Evolutionary conservation across 257 asterid genomes (phyloP).

Genomic region (Osmanthus fragrans): DNA sequence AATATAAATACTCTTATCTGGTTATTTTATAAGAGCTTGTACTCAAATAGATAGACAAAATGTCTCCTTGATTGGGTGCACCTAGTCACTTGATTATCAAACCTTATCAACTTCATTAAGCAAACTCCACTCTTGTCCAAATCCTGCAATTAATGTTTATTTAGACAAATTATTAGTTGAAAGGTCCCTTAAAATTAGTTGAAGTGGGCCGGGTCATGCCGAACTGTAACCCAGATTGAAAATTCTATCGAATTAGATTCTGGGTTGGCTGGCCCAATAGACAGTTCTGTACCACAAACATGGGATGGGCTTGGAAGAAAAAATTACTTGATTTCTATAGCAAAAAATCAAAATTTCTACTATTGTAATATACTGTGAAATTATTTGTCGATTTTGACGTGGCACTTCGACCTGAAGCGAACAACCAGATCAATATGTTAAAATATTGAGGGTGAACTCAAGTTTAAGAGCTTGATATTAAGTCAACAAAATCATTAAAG

Average conservation of each 20-base stretch:
- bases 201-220: no score
- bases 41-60: slow-evolving; percentile 32
- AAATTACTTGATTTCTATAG: no score
- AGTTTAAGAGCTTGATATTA: background rate
- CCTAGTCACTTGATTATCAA: slow-evolving; percentile 29
- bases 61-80: slow-evolving; percentile 43
- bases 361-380: background rate
- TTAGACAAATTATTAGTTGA: background rate
- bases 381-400: background rate
- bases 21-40: slow-evolving; percentile 22
- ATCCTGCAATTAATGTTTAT: slow-evolving; percentile 4
- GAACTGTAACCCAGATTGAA: no score
- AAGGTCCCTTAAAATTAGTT: background rate
- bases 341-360: background rate
- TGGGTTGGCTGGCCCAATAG: no score
- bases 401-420: background rate
- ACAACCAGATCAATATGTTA: background rate
- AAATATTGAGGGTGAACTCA: background rate
- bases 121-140: slow-evolving; percentile 21
- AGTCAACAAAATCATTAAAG: background rate
- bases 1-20: slow-evolving; percentile 24
- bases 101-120: slow-evolving; percentile 24
- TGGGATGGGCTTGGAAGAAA: no score
- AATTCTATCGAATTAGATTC: no score
- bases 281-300: no score